Base-by-base conservation (phyloP, 305 asterid genomes). In the Fraxinus platypoda region DNA sequence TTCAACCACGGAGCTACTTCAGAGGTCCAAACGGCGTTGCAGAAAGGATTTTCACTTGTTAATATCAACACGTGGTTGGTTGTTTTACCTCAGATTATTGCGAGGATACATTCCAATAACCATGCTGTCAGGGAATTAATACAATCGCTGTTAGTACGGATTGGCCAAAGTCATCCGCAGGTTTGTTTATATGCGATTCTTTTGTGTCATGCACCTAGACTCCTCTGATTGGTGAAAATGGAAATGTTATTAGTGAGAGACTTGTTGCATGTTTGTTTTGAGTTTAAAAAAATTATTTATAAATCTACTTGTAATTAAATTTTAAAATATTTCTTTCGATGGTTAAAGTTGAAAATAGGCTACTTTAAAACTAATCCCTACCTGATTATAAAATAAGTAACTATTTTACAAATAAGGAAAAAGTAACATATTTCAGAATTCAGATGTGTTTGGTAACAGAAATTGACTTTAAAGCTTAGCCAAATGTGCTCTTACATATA, bases 131-230 rank as follows among this genome's bases (percentile, higher is more conserved):
- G 97, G 86, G 98, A 97, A 86, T 90, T 97, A 86, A 97, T 97
- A 86, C 98, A 97, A 82, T 92, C 99, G 76, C 86, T 97, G 35
- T 87, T 97, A 81, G 99, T 97, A 43, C 93, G 98, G 78, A 94
- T 97, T 89, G 99, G 99, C 75, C 98, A 93, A 88, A 92, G 87
- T 85, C 99, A 97, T 90, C 99, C 99, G 59, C 99, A 96, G 98
- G 99, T 96, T 85, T 78, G 89, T 79, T 74, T 84, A 59, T 37
- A 38, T 62, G 66, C 41, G 34, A 37, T 73, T 37, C 73, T 75
- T 78, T 11, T 72, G 49, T 81, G 38, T 74, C 34, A 37, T 83
- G 75, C 82, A 23, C 33, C 78, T 7, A 17, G 23, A 68, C 15
- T 79, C 35, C 77, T 66, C 33, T 66, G 35, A 66, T 66, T 62